Base-by-base conservation (phyloP, 1,284 basidiomycete genomes). In the Trametes versicolor region DNA sequence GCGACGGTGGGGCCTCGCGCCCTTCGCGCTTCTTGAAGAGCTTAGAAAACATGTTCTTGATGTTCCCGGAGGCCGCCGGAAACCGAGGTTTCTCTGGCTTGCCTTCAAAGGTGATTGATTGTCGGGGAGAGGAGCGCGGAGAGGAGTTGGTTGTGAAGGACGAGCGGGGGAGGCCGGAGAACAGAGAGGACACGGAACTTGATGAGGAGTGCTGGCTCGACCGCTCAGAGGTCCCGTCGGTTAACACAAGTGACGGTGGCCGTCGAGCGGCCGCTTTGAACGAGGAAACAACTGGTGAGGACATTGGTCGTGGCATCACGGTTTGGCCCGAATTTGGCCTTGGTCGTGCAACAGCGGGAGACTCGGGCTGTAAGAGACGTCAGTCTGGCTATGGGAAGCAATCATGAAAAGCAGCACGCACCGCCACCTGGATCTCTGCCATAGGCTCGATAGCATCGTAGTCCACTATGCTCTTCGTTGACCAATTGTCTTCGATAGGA, bases 11-110 rank as follows among this genome's bases (percentile, higher is more conserved):
- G n/a, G 61, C 61, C 21, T 63, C 63, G 29, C 63, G 66, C 12
- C 63, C 61, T 17, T 63, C 63, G 23, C 63, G 66, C 29, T 65
- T 66, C 63, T 69, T 69, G 62, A 70, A 67, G 17, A 70, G 63
- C 59, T 65, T 70, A n/a, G 65, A 57, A 53, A 70, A 70, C 64
- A 70, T 65, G 60, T 67, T 65, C 62, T 67, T 70, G 57, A 70
- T 41, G 60, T 70, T 70, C 12, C 66, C 68, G 5, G 68, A 64
- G 9, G 65, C 53, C 4, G 57, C 39, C 23, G 62, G 64, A 58
- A 70, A 67, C n/a, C 64, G 64, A 1, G 63, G 27, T 36, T 69
- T 70, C 21, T 70, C 68, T 15, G 27, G 19, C 57, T 70, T 67
- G 50, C 47, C 50, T 4, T 65, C 65, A 32, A 65, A 69, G 6